Base-by-base conservation (phyloP, 306 rosid species). In the Glycine soja region DNA sequence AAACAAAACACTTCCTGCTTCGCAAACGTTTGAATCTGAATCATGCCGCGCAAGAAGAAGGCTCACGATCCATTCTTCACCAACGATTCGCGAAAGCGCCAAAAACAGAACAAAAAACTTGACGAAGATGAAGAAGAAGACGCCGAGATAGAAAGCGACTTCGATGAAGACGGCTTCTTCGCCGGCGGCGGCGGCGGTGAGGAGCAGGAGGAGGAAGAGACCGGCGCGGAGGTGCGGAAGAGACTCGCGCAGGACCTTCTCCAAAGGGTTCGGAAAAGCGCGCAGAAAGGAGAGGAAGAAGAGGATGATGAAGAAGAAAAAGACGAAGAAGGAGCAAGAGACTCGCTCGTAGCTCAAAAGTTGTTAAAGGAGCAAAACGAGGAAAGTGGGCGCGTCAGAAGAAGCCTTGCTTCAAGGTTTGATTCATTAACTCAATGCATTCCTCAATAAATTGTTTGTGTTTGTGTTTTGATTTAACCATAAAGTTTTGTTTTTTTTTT, bases 341-440 rank as follows among this genome's bases (percentile, higher is more conserved):
- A 95, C 66, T 90, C 98, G 4, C 90, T 91, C n/a, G 80, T 93
- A 1, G 92, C 94, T 4, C 78, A 85, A 88, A 87, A 79, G 53
- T 69, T 95, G 84, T 83, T 89, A 65, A 90, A 92, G 89, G 94
- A 93, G 51, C 98, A 92, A 67, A 91, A 87, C 4, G 97, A 93
- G 72, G 97, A 95, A 71, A 93, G 93, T 13, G 99, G 99, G 4
- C 90, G 98, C 6, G 81, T 90, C 8, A 84, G 99, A 40, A 88
- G 92, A 80, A 80, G 82, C 54, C 84, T 95, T 73, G 97, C 97
- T 47, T 89, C 93, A 3, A 92, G 92, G 99, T 92, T 70, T 57
- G 16, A 47, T 32, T 38, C 5, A 0, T 70, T 32, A 3, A 2
- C 30, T 18, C 10, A 1, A 53, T 79, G 6, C 58, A 18, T 66